Conservation (phyloP, 2,329 filamentous ascomycete genomes). For the Huntiella savannae region DNA sequence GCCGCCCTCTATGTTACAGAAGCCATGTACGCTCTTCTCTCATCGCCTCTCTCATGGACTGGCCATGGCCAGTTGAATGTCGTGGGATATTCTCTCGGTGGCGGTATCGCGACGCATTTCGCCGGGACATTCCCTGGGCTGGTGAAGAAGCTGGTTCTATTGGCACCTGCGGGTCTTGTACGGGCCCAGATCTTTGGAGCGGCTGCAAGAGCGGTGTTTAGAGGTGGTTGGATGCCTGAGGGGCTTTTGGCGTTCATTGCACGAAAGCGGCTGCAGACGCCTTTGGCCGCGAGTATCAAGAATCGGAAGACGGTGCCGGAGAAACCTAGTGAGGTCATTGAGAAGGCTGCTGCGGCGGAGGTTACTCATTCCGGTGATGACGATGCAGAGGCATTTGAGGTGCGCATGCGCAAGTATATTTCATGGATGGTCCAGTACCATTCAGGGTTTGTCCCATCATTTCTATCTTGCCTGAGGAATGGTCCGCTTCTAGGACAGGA, state of each 20-base stretch:
- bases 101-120: slow-evolving; percentile 58
- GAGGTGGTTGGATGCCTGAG: slow-evolving; percentile 34
- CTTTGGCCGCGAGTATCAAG: slow-evolving; percentile 25
- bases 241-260: slow-evolving; percentile 30
- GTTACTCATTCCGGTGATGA: slow-evolving; percentile 16
- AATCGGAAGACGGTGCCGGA: slow-evolving; percentile 2
- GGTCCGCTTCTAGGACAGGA: slow-evolving; percentile 35
- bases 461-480: slow-evolving; percentile 36
- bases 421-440: slow-evolving; percentile 40
- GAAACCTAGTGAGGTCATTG: slow-evolving; percentile 1
- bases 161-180: slow-evolving; percentile 65
- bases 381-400: slow-evolving; percentile 22
- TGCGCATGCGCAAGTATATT: slow-evolving; percentile 30
- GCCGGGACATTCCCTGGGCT: slow-evolving; percentile 52
- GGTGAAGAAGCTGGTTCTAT: slow-evolving; percentile 49
- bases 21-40: slow-evolving; percentile 50
- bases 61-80: slow-evolving; percentile 39
- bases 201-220: slow-evolving; percentile 31
- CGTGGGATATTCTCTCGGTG: slow-evolving; percentile 67
- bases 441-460: slow-evolving; percentile 37
- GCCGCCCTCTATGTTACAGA: slow-evolving; percentile 54
- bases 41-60: slow-evolving; percentile 51
- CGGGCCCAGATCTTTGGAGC: slow-evolving; percentile 32
- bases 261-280: slow-evolving; percentile 27
- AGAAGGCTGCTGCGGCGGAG: slow-evolving; percentile 21